Base-by-base conservation (phyloP, 1,139 yeast genomes). In the Geotrichum europaeum region DNA sequence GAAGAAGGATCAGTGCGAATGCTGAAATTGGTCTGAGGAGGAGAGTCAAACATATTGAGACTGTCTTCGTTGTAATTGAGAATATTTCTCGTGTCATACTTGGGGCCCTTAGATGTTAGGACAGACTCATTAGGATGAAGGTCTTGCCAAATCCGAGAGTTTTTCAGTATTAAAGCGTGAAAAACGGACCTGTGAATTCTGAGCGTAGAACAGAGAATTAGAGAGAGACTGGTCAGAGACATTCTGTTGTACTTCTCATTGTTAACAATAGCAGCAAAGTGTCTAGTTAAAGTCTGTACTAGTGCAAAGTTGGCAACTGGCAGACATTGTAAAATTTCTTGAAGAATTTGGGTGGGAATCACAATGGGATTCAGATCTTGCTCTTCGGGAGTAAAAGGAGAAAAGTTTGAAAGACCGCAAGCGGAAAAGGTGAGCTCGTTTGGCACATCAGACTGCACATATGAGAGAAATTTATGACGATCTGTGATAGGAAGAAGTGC, bases 401-500 rank as follows among this genome's bases (percentile, higher is more conserved):
- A 52, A 52, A 55, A 58, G 54, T 56, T 50, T 30, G 58, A 12
- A 15, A 47, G n/a, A 32, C 55, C 55, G 34, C 18, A 43, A 12
- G 52, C 45, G 25, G 36, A 25, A 47, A 47, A 49, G n/a, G 47
- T 13, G 10, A 57, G 51, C 15, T 43, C 51, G 10, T 51, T 49
- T 18, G 61, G 61, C 15, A 55, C 12, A 1, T 56, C 55, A 1
- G 34, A 6, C 25, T 24, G 56, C 43, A 36, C 43, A 47, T 65
- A 65, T 4, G 64, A 60, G 25, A 65, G 60, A 40, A 61, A 63
- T 12, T 57, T 55, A 55, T 66, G 67, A 15, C 61, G 55, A 13
- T 36, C 43, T 20, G 61, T 51, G 24, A 65, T 51, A 49, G 65
- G 59, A 18, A 56, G 84, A 54, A 89, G 79, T 5, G 43, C 13